These are phyloP conservation scores for Buddleja alternifolia DNA, from an alignment of 257 asterid genomes.

Conservation along the genomic window DNA sequence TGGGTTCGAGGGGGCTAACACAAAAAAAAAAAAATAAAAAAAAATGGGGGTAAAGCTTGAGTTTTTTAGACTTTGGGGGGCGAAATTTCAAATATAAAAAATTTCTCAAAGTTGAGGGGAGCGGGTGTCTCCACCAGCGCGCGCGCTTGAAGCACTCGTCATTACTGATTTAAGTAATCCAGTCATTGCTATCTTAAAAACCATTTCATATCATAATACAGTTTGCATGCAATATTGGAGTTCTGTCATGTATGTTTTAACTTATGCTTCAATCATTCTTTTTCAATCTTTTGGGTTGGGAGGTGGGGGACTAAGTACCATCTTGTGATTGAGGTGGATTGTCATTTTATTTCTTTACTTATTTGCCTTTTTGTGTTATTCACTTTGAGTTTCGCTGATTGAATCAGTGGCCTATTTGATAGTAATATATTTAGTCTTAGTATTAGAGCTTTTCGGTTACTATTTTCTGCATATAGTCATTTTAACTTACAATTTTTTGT, in stretches of 20 bases:
- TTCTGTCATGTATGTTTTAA: too few relatives aligned
- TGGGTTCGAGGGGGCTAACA: too few relatives aligned
- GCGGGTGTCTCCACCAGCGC: too few relatives aligned
- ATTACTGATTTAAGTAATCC: background rate
- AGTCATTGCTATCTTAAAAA: background rate
- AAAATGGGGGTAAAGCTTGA: too few relatives aligned
- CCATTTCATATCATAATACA: background rate
- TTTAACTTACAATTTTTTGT: conserved; percentile 2
- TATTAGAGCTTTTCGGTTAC: too few relatives aligned
- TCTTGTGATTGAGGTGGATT: background rate
- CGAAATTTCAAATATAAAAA: too few relatives aligned
- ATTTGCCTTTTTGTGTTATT: background rate
- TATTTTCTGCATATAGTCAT: background rate
- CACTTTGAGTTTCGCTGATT: background rate
- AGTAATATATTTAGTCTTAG: background rate
- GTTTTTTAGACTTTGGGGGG: too few relatives aligned
- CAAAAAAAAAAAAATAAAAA: too few relatives aligned
- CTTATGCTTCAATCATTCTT: background rate
- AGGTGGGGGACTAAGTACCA: background rate
- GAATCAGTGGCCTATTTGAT: background rate
- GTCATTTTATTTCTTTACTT: background rate
- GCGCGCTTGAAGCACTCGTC: too few relatives aligned
- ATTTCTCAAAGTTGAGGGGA: too few relatives aligned
- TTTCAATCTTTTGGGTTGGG: background rate
- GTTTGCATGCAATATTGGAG: background rate